phyloP scores from a whole-genome alignment of 768 basidiomycete genomes.

The Glaciozyma martinii region DNA sequence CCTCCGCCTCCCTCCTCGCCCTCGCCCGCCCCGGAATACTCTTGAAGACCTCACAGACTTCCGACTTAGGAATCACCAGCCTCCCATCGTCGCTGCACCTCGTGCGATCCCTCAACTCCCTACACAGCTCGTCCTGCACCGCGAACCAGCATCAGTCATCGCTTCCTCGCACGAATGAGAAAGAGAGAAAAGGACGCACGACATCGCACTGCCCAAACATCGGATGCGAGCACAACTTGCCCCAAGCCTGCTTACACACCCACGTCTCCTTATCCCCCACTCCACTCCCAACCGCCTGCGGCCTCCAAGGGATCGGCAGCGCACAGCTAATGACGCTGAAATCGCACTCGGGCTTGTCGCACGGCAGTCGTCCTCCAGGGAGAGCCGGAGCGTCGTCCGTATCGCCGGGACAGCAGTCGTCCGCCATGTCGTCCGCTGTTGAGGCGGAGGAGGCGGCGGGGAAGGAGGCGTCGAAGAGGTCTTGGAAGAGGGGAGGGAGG shows the following conservation, averaged over 20 bases:
- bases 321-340: conserved; percentile 15
- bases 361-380: conserved; percentile 15
- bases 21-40: conserved; percentile 20
- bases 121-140: conserved; percentile 29
- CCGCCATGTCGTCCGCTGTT: not conserved
- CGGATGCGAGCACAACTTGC: conserved; percentile 27
- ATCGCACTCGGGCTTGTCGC: conserved; percentile 31
- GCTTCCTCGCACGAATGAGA: not conserved
- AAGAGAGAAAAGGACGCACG: conserved; percentile 10
- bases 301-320: conserved; percentile 29
- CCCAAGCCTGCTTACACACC: conserved; percentile 28
- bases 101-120: conserved; percentile 20
- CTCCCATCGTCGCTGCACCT: conserved; percentile 27
- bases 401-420: conserved; percentile 9
- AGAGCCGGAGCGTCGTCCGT: conserved; percentile 14
- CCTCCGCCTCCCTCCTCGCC: not conserved
- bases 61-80: conserved; percentile 23
- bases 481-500: conserved; percentile 17
- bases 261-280: conserved; percentile 13
- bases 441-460: not conserved
- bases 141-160: not conserved
- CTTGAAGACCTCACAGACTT: conserved; percentile 26
- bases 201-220: conserved; percentile 18
- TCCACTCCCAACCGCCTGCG: conserved; percentile 14
- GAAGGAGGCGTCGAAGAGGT: not conserved